phyloP scores from a whole-genome alignment of 768 basidiomycete species.

The Suillus paluster region DNA sequence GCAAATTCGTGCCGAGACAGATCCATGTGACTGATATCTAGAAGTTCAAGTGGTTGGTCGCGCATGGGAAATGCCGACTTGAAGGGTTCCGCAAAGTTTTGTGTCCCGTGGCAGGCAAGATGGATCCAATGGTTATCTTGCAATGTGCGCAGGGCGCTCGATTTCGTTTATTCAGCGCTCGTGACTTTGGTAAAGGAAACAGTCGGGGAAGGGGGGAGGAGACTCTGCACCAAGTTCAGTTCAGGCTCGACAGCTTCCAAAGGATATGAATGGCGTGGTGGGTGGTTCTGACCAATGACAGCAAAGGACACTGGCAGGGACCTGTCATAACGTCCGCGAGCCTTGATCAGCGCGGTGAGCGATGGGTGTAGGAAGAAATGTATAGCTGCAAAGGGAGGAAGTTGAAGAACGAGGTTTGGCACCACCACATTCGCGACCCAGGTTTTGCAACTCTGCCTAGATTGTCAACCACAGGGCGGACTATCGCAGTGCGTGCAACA shows the following conservation, averaged over 20 bases:
- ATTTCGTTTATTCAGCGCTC: background rate
- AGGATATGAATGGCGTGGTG: background rate
- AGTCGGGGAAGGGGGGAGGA: background rate
- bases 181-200: slow-evolving; percentile 6
- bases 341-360: slow-evolving; percentile 11
- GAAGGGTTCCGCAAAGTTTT: slow-evolving; percentile 15
- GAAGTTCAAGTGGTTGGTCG: background rate
- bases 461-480: slow-evolving; percentile 1
- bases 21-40: slow-evolving; percentile 7
- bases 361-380: slow-evolving; percentile 17
- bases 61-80: slow-evolving; percentile 7
- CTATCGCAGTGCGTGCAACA: background rate
- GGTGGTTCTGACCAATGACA: slow-evolving; percentile 10
- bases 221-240: background rate
- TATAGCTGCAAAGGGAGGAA: slow-evolving; percentile 10
- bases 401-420: slow-evolving; percentile 6
- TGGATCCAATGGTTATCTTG: slow-evolving; percentile 18
- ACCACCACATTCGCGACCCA: slow-evolving; percentile 11
- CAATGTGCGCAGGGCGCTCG: background rate
- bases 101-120: slow-evolving; percentile 23
- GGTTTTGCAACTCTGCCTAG: background rate
- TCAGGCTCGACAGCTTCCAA: background rate
- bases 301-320: background rate
- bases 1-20: slow-evolving; percentile 9
- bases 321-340: slow-evolving; percentile 1